Base-by-base conservation (phyloP, 1,139 yeast species). In the Geotrichum reessii region DNA sequence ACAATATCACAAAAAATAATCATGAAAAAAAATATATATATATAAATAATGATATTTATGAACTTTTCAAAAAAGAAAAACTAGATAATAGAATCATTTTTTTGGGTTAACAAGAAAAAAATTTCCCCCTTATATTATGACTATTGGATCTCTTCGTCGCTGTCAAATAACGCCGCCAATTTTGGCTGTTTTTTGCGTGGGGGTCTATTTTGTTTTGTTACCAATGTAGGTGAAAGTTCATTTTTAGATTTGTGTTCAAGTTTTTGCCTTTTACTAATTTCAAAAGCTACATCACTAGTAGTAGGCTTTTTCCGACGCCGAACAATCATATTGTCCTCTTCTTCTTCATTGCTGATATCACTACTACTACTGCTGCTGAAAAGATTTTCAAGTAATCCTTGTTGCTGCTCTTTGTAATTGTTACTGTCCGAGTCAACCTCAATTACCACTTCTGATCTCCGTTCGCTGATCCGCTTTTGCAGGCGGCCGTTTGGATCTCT, bases 391-490 rank as follows among this genome's bases (percentile, higher is more conserved):
- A 24, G 5, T 49, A 6, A n/a, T 5, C 9, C 24, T 46, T 19
- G 49, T 46, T 46, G 21, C 21, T n/a, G 50, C 28, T 47, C 31
- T 11, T 47, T 17, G 2, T 47, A 8, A 9, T 47, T 17, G 2
- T 47, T n/a, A 9, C 28, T 28, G 21, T 49, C 53, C 14, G 22
- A 42, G 24, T 24, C 31, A 19, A 27, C 21, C 2, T 37, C 47
- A 19, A 50, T 37, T 14, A 50, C 12, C n/a, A 50, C 53, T 14
- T 37, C 28, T n/a, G 53, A 50, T 17, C 21, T 31, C 21, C 53
- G 25, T 8, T 50, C 40, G 47, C 21, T 11, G 28, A 22, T 11
- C 40, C 53, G 46, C 17, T 50, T 27, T 22, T 14, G 40, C 40
- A 9, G 40, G 40, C n/a, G 40, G 4, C 40, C 12, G n/a, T 25